Conservation (phyloP, 1,284 basidiomycete genomes). For the Sporisorium reilianum region DNA sequence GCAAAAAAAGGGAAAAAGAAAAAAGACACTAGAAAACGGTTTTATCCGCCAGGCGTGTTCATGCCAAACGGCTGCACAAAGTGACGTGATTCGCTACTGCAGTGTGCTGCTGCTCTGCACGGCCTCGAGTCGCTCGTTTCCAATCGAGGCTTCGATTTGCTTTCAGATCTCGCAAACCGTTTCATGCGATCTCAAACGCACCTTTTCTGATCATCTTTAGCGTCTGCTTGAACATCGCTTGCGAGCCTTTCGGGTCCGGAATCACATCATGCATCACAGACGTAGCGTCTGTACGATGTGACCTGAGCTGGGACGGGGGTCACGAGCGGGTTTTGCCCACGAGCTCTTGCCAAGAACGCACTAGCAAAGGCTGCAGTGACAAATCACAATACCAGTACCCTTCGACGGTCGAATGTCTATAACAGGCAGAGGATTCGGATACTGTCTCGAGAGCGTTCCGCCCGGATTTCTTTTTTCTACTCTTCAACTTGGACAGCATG, state of each 20-base stretch:
- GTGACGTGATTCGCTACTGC: not conserved
- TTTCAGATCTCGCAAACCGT: not conserved
- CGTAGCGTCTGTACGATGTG: not conserved
- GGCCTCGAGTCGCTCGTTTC: too few relatives aligned
- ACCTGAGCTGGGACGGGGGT: not conserved
- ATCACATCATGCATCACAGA: not conserved
- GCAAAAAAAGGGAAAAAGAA: not conserved
- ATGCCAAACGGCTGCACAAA: not conserved
- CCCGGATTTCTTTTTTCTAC: constrained; percentile 1
- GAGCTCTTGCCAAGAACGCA: not conserved
- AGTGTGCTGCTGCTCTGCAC: too few relatives aligned
- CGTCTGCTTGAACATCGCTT: too few relatives aligned
- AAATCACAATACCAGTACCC: too few relatives aligned
- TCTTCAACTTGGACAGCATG: not conserved
- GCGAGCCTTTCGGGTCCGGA: not conserved
- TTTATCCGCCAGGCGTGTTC: constrained; percentile 4
- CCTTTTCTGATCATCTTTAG: not conserved
- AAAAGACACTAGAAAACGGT: not conserved
- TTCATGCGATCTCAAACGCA: constrained; percentile 26
- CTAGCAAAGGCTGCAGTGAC: too few relatives aligned
- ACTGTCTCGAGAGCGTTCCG: too few relatives aligned
- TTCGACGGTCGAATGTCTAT: too few relatives aligned
- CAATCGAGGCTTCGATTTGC: not conserved
- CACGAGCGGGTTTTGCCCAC: not conserved
- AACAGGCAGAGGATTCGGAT: too few relatives aligned